Percentiles rank a stretch among this genome's conserved stretches.
phyloP scores from a whole-genome alignment of 2,329 filamentous ascomycete species.

The Orbilia oligospora region DNA sequence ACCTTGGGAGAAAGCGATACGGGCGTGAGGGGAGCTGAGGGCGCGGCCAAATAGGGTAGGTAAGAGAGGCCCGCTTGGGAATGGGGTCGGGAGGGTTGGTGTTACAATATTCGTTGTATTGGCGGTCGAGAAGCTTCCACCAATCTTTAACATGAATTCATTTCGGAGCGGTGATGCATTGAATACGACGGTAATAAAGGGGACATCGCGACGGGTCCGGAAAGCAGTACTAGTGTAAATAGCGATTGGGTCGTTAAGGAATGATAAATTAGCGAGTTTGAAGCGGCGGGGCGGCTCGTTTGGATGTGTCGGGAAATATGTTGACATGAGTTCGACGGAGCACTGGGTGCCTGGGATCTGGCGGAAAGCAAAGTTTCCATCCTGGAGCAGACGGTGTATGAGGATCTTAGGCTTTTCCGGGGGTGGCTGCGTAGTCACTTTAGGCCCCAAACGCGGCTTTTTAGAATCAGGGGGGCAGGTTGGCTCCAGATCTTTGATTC shows the following conservation, averaged over 20 bases:
- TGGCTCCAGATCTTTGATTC: slow-evolving; percentile 20
- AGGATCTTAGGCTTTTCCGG: slow-evolving; percentile 31
- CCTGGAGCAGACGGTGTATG: slow-evolving; percentile 54
- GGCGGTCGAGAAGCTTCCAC: slow-evolving; percentile 29
- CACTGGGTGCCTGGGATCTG: slow-evolving; percentile 31
- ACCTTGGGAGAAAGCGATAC: slow-evolving; percentile 13
- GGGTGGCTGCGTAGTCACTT: not conserved
- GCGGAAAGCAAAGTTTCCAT: slow-evolving; percentile 59
- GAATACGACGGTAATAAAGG: slow-evolving; percentile 35
- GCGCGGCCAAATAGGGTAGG: slow-evolving; percentile 1
- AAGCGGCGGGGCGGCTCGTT: slow-evolving; percentile 29
- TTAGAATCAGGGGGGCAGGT: not conserved
- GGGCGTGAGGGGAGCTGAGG: slow-evolving; percentile 5
- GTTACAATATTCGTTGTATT: slow-evolving; percentile 5
- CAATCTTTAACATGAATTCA: slow-evolving; percentile 41
- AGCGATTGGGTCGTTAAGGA: slow-evolving; percentile 53
- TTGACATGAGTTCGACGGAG: slow-evolving; percentile 51
- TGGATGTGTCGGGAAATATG: slow-evolving; percentile 36
- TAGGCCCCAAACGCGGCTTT: not conserved
- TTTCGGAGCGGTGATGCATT: slow-evolving; percentile 49
- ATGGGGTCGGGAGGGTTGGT: slow-evolving; percentile 33
- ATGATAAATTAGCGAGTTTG: slow-evolving; percentile 54
- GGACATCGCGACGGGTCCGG: slow-evolving; percentile 4
- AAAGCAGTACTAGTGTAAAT: slow-evolving; percentile 38
- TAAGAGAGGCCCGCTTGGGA: slow-evolving; percentile 1